Evolutionary conservation across 2,329 filamentous ascomycete genomes (phyloP), one percentile per base, ranked within the genome.

Genomic region (Lachnellula subtilissima): DNA sequence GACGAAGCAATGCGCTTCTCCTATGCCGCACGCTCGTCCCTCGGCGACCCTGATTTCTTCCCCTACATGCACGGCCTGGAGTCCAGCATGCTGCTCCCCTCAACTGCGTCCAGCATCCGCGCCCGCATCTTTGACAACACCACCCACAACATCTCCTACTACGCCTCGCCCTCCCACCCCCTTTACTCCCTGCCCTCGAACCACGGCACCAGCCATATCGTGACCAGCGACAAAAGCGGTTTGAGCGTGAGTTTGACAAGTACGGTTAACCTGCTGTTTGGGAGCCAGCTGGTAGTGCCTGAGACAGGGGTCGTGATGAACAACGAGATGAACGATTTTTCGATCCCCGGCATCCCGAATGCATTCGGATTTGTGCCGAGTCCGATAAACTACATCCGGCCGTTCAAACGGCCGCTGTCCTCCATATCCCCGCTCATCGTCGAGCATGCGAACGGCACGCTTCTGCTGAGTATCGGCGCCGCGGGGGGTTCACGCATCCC

Each of bases 1-100:
- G 84, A 91, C 67, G 94, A 97, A 76, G 88, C 91, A 12, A 90
- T 96, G 75, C 83, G 91, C 22, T 97, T 96, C 70, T 91, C 84
- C 2, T 97, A 97, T 69, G 91, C 87, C 4, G 76, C 87, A 64
- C 85, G 91, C 55, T 79, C 84, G n/a, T 79, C 86, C 28, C 80
- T 97, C 0, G 93, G 91, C 4, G 94, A 97, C 70, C 94, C 93
- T 0, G 76, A 75, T 1, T 96, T 87, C 69, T 82, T 95, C 4
- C 63, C 77, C 0, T 82, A 82, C 32, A 75, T 93, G 50, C 73
- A 77, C 8, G 70, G 74, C 7, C 87, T 88, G 62, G 85, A 97
- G 71, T 70, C 77, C 1, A 70, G 78, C 2, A 88, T 97, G 78
- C 72, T 97, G 17, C 81, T 80, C 45, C 73, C 79, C 0, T 70